Conservation (phyloP, 495 filamentous ascomycete genomes). For the Evernia prunastri region DNA sequence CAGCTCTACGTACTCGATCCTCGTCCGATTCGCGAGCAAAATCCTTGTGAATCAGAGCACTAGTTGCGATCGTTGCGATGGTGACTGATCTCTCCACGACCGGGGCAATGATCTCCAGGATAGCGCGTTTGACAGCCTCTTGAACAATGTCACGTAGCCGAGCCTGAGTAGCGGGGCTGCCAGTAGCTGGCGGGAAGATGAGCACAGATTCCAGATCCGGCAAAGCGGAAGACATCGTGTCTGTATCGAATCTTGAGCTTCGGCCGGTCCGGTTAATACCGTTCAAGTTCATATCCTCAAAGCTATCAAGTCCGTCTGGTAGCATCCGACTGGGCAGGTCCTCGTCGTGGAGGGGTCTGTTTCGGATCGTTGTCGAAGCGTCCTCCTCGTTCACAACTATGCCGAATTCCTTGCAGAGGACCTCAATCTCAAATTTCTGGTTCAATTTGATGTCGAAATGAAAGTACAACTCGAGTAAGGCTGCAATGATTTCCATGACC, state of each 20-base stretch:
- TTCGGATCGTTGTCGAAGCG: slow-evolving; percentile 71
- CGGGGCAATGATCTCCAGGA: slow-evolving; percentile 90
- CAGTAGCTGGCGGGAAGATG: slow-evolving; percentile 66
- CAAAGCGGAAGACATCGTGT: slow-evolving; percentile 63
- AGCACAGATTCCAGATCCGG: slow-evolving; percentile 72
- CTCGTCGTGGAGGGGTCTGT: slow-evolving; percentile 55
- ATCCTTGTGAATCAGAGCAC: slow-evolving; percentile 90
- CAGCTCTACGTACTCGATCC: slow-evolving; percentile 71
- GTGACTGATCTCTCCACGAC: slow-evolving; percentile 96
- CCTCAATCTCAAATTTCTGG: slow-evolving; percentile 96
- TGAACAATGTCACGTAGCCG: slow-evolving; percentile 76
- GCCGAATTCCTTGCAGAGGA: slow-evolving; percentile 85
- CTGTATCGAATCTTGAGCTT: slow-evolving; percentile 63
- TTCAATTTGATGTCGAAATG: slow-evolving; percentile 90
- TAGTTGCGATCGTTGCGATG: slow-evolving; percentile 91
- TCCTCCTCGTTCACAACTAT: slow-evolving; percentile 82
- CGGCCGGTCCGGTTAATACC: slow-evolving; percentile 62
- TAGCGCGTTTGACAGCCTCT: slow-evolving; percentile 74
- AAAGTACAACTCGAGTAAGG: slow-evolving; percentile 87
- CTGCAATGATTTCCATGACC: slow-evolving; percentile 85
- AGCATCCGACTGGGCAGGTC: slow-evolving; percentile 46
- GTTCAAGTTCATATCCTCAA: slow-evolving; percentile 69
- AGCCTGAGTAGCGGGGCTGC: slow-evolving; percentile 60
- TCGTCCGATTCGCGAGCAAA: slow-evolving; percentile 91
- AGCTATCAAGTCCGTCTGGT: slow-evolving; percentile 66